Conservation (phyloP, 2,329 filamentous ascomycete genomes). For the Blastomyces gilchristii region DNA sequence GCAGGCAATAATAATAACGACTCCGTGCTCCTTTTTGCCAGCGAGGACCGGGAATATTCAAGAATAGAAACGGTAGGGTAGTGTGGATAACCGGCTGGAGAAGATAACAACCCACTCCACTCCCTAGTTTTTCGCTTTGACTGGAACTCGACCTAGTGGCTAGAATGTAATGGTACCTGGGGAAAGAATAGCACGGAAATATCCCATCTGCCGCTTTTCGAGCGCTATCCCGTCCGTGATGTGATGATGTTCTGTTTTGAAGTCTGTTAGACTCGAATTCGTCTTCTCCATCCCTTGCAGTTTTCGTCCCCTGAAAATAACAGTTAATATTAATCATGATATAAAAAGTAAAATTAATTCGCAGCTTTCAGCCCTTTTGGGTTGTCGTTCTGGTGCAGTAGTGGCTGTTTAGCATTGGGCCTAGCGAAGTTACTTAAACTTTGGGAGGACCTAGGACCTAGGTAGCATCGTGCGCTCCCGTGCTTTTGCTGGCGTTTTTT, state of each 20-base stretch:
- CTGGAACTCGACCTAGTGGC: neutral
- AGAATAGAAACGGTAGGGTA: neutral
- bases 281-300: neutral
- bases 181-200: neutral
- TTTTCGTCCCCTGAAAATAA: neutral
- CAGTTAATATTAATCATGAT: neutral
- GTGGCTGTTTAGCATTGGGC: neutral
- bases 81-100: neutral
- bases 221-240: neutral
- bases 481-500: neutral
- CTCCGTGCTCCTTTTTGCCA: neutral
- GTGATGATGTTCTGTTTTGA: neutral
- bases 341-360: too few relatives aligned
- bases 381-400: neutral
- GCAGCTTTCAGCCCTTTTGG: too few relatives aligned
- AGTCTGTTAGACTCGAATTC: neutral
- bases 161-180: too few relatives aligned
- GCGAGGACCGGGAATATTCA: neutral
- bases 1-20: neutral
- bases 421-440: neutral
- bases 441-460: neutral
- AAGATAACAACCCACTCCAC: neutral
- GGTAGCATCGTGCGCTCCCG: neutral
- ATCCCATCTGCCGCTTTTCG: neutral
- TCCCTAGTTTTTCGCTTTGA: neutral